phyloP scores from a whole-genome alignment of 495 filamentous ascomycete species.

The Aspergillus leporis region DNA sequence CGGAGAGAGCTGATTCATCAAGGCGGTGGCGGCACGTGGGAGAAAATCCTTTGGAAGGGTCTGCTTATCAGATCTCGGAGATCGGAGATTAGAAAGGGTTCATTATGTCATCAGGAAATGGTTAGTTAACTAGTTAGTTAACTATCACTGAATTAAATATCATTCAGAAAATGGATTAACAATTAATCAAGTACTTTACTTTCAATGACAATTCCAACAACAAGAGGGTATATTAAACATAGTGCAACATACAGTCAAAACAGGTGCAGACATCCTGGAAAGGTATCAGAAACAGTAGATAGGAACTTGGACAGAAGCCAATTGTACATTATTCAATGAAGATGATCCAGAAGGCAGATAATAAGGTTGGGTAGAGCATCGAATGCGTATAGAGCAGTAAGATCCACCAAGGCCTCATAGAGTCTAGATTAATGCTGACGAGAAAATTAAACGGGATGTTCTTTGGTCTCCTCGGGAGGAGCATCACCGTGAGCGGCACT shows the following conservation, averaged over 20 bases:
- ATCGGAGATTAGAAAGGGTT: conserved; percentile 17
- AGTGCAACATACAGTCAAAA: conserved; percentile 5
- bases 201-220: conserved; percentile 14
- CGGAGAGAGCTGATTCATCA: conserved; percentile 34
- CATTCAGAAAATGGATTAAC: not conserved
- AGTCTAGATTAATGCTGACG: not conserved
- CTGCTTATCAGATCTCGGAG: conserved; percentile 30
- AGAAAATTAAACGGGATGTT: not conserved
- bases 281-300: not conserved
- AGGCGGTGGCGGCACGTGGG: not conserved
- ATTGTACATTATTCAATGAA: not conserved
- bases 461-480: not conserved
- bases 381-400: not conserved
- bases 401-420: not conserved
- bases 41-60: too few relatives aligned
- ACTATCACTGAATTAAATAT: not conserved
- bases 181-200: not conserved
- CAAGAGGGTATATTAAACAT: conserved; percentile 32
- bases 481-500: not conserved
- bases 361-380: not conserved
- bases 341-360: not conserved
- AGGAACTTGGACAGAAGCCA: not conserved
- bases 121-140: too few relatives aligned
- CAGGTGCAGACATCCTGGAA: not conserved
- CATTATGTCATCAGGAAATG: not conserved